Evolutionary conservation across 371 early-diverging fungal species (phyloP).

Genomic region (Gilbertella persicaria): DNA sequence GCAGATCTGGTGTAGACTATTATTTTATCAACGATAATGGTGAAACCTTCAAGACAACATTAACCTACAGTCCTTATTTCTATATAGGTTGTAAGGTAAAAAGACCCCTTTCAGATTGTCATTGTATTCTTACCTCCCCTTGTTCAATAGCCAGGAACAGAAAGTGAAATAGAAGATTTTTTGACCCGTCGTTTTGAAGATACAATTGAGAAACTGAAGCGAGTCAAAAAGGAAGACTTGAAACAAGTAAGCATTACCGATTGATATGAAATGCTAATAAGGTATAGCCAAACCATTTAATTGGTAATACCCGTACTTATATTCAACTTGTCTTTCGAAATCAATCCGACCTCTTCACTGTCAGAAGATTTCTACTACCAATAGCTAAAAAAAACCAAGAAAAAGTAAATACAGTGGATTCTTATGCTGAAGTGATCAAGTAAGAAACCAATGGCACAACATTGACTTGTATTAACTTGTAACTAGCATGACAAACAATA

Average conservation of each 20-base stretch:
- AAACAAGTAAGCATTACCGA: slow-evolving; percentile 60
- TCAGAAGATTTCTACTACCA: slow-evolving; percentile 75
- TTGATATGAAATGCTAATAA: neutral
- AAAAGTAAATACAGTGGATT: slow-evolving; percentile 60
- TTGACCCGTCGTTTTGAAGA: slow-evolving; percentile 75
- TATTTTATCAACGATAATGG: slow-evolving; percentile 94
- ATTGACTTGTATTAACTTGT: neutral
- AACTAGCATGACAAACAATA: slow-evolving; percentile 32
- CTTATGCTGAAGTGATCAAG: slow-evolving; percentile 60
- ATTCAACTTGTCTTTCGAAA: slow-evolving; percentile 87
- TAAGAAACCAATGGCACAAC: slow-evolving; percentile 17
- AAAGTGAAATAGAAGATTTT: slow-evolving; percentile 88
- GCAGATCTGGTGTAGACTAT: slow-evolving; percentile 83
- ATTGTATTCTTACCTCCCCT: neutral
- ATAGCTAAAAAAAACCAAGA: slow-evolving; percentile 69
- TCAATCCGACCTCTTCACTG: slow-evolving; percentile 74
- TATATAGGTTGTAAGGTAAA: slow-evolving; percentile 79
- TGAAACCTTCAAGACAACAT: slow-evolving; percentile 84
- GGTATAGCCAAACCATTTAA: slow-evolving; percentile 84
- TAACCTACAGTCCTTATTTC: slow-evolving; percentile 89
- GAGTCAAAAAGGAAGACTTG: slow-evolving; percentile 84
- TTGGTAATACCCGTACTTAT: slow-evolving; percentile 70
- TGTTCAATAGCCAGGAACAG: slow-evolving; percentile 62
- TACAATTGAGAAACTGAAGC: slow-evolving; percentile 61
- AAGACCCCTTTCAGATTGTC: neutral